phyloP scores from a whole-genome alignment of 106 monocot genomes.

The Chionographis japonica region DNA sequence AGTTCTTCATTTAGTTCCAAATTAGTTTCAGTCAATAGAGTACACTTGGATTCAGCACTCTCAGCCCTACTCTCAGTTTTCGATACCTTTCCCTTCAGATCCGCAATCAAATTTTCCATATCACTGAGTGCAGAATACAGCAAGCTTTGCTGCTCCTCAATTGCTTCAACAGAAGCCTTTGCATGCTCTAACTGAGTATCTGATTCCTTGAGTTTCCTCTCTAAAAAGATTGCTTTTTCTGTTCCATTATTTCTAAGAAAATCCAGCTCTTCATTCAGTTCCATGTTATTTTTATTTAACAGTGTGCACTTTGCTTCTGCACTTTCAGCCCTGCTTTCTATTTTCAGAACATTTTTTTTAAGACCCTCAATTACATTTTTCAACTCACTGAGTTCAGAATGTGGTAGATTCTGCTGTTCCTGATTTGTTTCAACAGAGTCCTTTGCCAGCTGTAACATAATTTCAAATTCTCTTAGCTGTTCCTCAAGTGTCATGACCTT shows the following conservation, averaged over 20 bases:
- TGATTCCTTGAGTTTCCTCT: slow-evolving; percentile 71
- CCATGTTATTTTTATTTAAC: slow-evolving; percentile 37
- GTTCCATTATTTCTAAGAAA: slow-evolving; percentile 32
- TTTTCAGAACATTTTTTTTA: slow-evolving; percentile 28
- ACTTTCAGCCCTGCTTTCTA: slow-evolving; percentile 49
- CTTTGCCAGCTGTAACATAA: slow-evolving; percentile 24
- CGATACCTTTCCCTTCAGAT: slow-evolving; percentile 63
- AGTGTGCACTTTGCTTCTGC: slow-evolving; percentile 42
- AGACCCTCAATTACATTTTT: slow-evolving; percentile 39
- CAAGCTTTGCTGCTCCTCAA: slow-evolving; percentile 55
- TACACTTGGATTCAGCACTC: slow-evolving; percentile 62
- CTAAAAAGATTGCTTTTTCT: slow-evolving; percentile 42
- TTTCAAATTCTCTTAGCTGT: slow-evolving; percentile 36
- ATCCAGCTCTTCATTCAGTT: slow-evolving; percentile 48
- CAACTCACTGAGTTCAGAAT: slow-evolving; percentile 23
- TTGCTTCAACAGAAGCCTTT: slow-evolving; percentile 71
- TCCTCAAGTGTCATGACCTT: slow-evolving; percentile 46
- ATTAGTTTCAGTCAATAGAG: slow-evolving; percentile 69
- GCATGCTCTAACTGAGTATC: slow-evolving; percentile 72
- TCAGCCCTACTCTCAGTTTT: slow-evolving; percentile 79
- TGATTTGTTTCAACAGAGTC: slow-evolving; percentile 19
- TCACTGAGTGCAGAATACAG: slow-evolving; percentile 56
- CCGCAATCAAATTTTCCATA: slow-evolving; percentile 79
- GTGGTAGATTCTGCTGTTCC: slow-evolving; percentile 20
- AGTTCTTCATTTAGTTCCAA: slow-evolving; percentile 77